These are phyloP conservation scores for Leucogyrophana mollusca DNA, from an alignment of 768 basidiomycete species.

Conservation along the genomic window DNA sequence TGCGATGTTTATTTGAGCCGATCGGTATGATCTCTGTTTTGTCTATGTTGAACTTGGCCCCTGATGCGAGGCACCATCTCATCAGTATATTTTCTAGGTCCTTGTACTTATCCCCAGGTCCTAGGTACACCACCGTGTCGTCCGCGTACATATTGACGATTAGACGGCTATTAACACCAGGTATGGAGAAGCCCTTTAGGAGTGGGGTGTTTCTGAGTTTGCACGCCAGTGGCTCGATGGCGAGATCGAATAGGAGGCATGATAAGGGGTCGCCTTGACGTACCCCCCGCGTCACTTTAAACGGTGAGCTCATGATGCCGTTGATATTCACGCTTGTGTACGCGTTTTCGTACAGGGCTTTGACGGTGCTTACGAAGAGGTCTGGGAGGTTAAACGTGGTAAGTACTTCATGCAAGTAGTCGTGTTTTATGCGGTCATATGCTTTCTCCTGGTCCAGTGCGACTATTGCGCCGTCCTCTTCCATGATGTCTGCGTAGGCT, in stretches of 20 bases:
- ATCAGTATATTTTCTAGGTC: slow-evolving; percentile 27
- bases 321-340: slow-evolving; percentile 13
- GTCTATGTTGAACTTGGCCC: slow-evolving; percentile 38
- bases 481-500: slow-evolving; percentile 16
- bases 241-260: slow-evolving; percentile 38
- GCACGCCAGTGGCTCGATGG: slow-evolving; percentile 38
- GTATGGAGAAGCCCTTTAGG: slow-evolving; percentile 15
- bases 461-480: slow-evolving; percentile 25
- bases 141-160: slow-evolving; percentile 24
- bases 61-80: slow-evolving; percentile 38
- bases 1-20: slow-evolving; percentile 10
- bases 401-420: slow-evolving; percentile 12
- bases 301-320: slow-evolving; percentile 13
- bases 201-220: slow-evolving; percentile 26
- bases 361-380: slow-evolving; percentile 10
- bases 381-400: slow-evolving; percentile 7
- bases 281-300: slow-evolving; percentile 11
- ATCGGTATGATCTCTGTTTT: slow-evolving; percentile 42
- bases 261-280: slow-evolving; percentile 38
- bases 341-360: slow-evolving; percentile 13
- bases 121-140: slow-evolving; percentile 23
- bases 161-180: slow-evolving; percentile 4
- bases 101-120: slow-evolving; percentile 13
- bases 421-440: slow-evolving; percentile 15
- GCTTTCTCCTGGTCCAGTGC: slow-evolving; percentile 31